Base-by-base conservation (phyloP, 768 basidiomycete species). In the Mycena galericulata region DNA sequence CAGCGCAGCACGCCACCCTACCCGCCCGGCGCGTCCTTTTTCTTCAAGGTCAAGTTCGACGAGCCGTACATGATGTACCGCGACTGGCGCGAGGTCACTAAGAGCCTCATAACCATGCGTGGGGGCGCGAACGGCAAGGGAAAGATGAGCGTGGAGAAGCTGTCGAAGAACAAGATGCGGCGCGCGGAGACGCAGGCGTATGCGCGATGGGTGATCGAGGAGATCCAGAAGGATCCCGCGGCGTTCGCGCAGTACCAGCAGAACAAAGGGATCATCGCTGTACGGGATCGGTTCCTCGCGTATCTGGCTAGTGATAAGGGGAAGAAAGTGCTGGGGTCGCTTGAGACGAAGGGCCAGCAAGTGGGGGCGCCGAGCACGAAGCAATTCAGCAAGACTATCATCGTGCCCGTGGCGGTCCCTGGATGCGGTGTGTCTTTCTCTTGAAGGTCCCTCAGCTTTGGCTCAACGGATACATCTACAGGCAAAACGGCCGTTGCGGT, bases 31-130 rank as follows among this genome's bases (percentile, higher is more conserved):
- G 89, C 92, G 2, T 90, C 95, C 0, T 97, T 98, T 84, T 98
- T 99, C 87, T 99, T 98, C 90, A 99, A 99, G 77, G 87, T 99
- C 82, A 99, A 99, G 78, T 99, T 98, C 79, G 96, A 98, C 79
- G 95, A 99, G 75, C 97, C 97, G 3, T 99, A 99, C 77, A 91
- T 98, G 87, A 97, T 97, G 90, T 99, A 98, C 80, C 92, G 98
- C 60, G 94, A 97, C 76, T 99, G 96, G 96, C 87, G 97, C 58
- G 97, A 99, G 80, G 86, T 97, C 53, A 98, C 98, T 8, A 94
- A 94, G 78, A 80, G 76, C 20, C 82, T 97, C 27, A 83, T 97
- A 8, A 72, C 79, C 4, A 69, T 81, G 54, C 80, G 82, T 22
- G 75, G 64, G 40, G 73, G 67, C 12, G n/a, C 7, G 30, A 14